Conservation (phyloP, 148 eudicot genomes). For the Oxyria digyna region DNA sequence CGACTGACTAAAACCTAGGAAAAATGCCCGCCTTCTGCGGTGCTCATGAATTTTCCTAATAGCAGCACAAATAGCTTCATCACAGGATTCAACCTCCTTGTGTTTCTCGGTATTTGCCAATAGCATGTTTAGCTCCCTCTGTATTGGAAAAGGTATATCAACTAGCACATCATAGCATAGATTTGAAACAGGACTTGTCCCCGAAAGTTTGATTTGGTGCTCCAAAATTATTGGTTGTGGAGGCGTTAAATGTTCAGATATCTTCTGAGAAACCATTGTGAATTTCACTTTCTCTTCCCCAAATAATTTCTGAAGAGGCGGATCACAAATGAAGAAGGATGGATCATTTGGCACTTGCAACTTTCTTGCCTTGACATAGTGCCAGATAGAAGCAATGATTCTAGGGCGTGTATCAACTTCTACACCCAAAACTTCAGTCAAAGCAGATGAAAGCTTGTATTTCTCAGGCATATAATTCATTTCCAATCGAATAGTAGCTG, state of each 20-base stretch:
- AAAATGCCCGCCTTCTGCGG: conserved; percentile 73
- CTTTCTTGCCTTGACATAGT: too few species aligned
- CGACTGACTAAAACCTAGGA: conserved; percentile 89
- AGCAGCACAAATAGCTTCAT: conserved; percentile 76
- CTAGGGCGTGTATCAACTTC: too few species aligned
- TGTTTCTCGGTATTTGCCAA: conserved; percentile 77
- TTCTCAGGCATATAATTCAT: conserved; percentile 86
- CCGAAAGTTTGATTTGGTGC: conserved; percentile 77
- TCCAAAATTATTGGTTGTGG: conserved; percentile 86
- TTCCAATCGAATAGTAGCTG: conserved; percentile 59
- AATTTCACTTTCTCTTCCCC: conserved; percentile 79
- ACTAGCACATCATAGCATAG: conserved; percentile 92
- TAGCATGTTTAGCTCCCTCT: conserved; percentile 68
- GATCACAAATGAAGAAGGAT: conserved; percentile 69
- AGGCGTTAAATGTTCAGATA: conserved; percentile 59
- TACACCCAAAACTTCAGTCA: too few species aligned
- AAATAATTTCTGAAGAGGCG: conserved; percentile 73
- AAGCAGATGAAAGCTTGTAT: too few species aligned
- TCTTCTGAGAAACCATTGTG: conserved; percentile 71
- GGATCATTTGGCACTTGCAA: conserved; percentile 76
- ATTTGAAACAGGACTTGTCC: conserved; percentile 64
- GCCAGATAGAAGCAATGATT: too few species aligned
- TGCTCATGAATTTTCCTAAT: conserved; percentile 89
- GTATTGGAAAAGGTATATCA: conserved; percentile 84
- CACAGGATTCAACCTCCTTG: conserved; percentile 77